Evolutionary conservation across 1,139 yeast species (phyloP).

Genomic region (Pneumocystis jirovecii): DNA sequence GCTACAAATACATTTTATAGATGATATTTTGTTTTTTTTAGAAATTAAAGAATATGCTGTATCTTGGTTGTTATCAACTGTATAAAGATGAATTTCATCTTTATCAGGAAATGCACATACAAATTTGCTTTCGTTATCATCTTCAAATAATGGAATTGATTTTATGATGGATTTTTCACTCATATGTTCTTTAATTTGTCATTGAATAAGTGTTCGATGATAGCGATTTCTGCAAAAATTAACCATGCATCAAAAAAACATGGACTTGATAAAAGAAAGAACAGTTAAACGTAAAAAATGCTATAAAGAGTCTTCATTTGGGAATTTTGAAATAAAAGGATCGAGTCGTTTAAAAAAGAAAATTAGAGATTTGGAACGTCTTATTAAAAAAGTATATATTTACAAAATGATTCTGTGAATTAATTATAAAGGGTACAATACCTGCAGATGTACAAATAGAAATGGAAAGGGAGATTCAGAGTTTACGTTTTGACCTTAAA

Average conservation of each 20-base stretch:
- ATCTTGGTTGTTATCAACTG: neutral
- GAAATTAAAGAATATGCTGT: neutral
- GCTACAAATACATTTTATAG: neutral
- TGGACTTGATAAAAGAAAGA: neutral
- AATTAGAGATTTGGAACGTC: conserved; percentile 71
- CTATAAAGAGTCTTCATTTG: neutral
- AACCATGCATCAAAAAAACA: neutral
- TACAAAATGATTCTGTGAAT: neutral
- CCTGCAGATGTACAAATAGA: conserved; percentile 67
- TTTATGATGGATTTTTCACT: neutral
- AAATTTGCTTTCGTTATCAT: neutral
- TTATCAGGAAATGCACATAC: neutral
- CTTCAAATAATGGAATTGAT: neutral
- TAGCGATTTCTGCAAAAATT: too few species aligned
- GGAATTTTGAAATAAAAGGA: conserved; percentile 27
- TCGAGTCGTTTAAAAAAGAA: conserved; percentile 33
- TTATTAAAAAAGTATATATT: conserved; percentile 27
- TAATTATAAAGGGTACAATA: conserved; percentile 35
- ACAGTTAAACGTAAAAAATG: neutral
- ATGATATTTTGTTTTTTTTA: neutral
- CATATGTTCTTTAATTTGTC: neutral
- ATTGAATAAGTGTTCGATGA: too few species aligned
- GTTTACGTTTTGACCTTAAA: conserved; percentile 6
- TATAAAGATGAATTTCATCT: neutral
- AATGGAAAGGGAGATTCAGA: conserved; percentile 18